Base-by-base conservation (phyloP, 2,329 filamentous ascomycete species). In the Westerdykella ornata region DNA sequence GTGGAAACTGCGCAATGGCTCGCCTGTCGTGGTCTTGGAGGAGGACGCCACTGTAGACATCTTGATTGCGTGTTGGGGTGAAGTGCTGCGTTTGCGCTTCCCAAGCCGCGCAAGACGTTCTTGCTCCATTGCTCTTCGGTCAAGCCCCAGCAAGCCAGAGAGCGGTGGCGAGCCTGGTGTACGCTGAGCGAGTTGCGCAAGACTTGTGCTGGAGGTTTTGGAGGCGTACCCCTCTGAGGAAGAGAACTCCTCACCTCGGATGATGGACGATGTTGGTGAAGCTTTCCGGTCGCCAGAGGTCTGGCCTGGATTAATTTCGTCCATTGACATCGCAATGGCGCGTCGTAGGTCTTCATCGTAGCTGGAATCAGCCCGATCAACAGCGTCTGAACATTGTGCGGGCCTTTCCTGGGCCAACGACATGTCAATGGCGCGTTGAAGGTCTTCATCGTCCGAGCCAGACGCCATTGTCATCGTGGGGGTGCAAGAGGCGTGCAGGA, bases 61-160 rank as follows among this genome's bases (percentile, higher is more conserved):
- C 39, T 59, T 51, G 57, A 62, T 48, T 57, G 67, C 31, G 37
- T 14, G 20, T 2, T 59, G 49, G 1, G 68, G 67, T 8, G 71
- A 72, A 7, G 66, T 59, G 60, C 77, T 75, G 28, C 79, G 75
- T 62, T 89, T 85, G 33, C 74, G 69, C 28, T 72, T 73, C 30
- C 68, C 73, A 15, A 81, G 63, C 51, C 89, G 77, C 16, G 79
- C 81, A 12, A 94, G 74, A 31, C 90, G 80, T 60, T 94, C 88
- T 54, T 81, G 73, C 63, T 96, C 90, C 87, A 95, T 92, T 39
- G 80, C 77, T 64, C 82, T 87, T 28, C 89, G 78, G 67, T 95
- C 77, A 1, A 94, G 65, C 3, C 76, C 75, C 4, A 75, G 56
- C 0, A 79, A 52, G 0, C 72, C 70, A 19, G 7, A 16, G 32